Evolutionary conservation across 441 rosid species (phyloP), one percentile per base, ranked within the genome.

Genomic region (Geranium incanum): DNA sequence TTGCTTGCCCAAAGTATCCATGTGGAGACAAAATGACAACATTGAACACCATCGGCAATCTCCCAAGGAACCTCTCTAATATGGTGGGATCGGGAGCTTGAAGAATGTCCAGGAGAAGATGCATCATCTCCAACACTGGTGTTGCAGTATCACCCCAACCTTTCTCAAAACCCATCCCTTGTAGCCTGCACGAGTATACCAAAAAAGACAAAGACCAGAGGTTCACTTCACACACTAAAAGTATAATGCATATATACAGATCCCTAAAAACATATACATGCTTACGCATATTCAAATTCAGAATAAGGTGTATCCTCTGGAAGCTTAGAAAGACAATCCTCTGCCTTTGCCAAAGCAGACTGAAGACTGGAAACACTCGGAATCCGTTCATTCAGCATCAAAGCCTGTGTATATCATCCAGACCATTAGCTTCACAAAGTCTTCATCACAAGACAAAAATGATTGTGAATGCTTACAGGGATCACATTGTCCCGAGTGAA

Each of bases 1-100:
- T 94, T 13, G 99, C 99, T 85, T 94, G 99, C 39, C 97, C 99
- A 41, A 95, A 95, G 80, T 87, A 95, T 74, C 99, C 97, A 78
- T 95, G 99, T 1, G 93, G 94, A 76, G 99, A 95, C 80, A 95
- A 81, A 81, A 95, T 89, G 43, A 89, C 99, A 73, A 92, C 99
- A 66, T 95, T 86, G 75, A 95, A 92, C 71, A 90, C 92, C 99
- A 92, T 92, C 0, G 97, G 99, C 37, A 92, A 48, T 75, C 91
- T 87, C 72, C 99, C 99, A 13, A 95, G 97, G 83, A 95, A 95
- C 78, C 80, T 89, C 87, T 95, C 99, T 52, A 95, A 79, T 59
- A 87, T 85, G 6, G 94, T 83, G 38, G 99, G 97, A 83, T 92
- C 99, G 5, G 99, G 99, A 68, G 99, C 97, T 72, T 95, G 97